Evolutionary conservation across 169 alveolate genomes (phyloP), one percentile per base, ranked within the genome.

Genomic region (Plasmodium vinckei): DNA sequence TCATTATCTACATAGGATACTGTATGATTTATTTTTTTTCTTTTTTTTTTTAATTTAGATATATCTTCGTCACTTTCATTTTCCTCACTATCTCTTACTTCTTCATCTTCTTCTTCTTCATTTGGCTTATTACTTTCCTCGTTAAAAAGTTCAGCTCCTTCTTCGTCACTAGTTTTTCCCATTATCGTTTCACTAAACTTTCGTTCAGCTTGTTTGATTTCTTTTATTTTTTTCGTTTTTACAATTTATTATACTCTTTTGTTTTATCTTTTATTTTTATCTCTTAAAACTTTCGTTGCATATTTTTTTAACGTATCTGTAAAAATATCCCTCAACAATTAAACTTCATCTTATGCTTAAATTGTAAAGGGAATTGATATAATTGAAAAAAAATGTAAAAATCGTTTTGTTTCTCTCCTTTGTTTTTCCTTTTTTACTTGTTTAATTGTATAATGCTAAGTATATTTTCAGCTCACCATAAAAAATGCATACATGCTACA

Each of bases 1-100:
- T 67, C 88, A 12, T 60, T 61, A 17, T 65, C 88, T 39, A 53
- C 15, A 6, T 33, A 49, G 0, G 27, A 15, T 17, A 46, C 5
- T n/a, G 61, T 64, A 15, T 25, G 4, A 17, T 56, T 25, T 17
- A 7, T 59, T 6, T 61, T 44, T n/a, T 72, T 12, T 1, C 47
- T 33, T 47, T 63, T 64, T 54, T 56, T 72, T 44, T 51, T n/a
- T n/a, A 13, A 13, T 60, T 23, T 10, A 19, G n/a, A 17, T 13
- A 17, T 13, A n/a, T n/a, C 60, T 75, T 63, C 46, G 12, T 39
- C 65, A 19, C 60, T 23, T 19, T 39, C 33, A 15, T 73, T 19
- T 17, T 57, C 39, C 42, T 25, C 54, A 19, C 19, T 42, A 17
- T 25, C 86, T 19, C 39, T 71, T 51, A 23, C 68, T 59, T 3